Conservation (phyloP, 2,329 filamentous ascomycete species). For the Moelleriella libera region DNA sequence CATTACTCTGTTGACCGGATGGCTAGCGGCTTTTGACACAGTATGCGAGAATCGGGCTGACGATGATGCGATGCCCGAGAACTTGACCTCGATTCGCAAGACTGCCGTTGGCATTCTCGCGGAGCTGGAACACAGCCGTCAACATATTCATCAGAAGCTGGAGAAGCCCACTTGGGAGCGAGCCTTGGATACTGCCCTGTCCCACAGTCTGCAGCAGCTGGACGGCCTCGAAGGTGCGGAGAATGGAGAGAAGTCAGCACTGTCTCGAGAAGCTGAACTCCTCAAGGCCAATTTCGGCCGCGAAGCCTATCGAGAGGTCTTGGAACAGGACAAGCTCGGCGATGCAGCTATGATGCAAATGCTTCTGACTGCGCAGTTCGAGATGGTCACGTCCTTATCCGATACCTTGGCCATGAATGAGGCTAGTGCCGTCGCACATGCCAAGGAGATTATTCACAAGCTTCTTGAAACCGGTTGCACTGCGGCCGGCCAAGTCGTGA, state of each 20-base stretch:
- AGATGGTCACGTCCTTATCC: slow-evolving; percentile 71
- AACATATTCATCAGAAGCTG: slow-evolving; percentile 78
- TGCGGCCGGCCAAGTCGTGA: slow-evolving; percentile 71
- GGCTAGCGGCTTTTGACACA: slow-evolving; percentile 83
- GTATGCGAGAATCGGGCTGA: slow-evolving; percentile 52
- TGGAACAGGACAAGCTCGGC: slow-evolving; percentile 72
- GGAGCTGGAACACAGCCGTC: slow-evolving; percentile 79
- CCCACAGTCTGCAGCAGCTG: slow-evolving; percentile 71
- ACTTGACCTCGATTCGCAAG: slow-evolving; percentile 64
- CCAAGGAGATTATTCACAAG: slow-evolving; percentile 61
- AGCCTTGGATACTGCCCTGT: slow-evolving; percentile 72
- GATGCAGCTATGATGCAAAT: slow-evolving; percentile 70
- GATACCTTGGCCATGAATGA: slow-evolving; percentile 74
- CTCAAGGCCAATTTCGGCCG: slow-evolving; percentile 71
- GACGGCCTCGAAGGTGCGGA: slow-evolving; percentile 38
- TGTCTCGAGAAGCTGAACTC: slow-evolving; percentile 73
- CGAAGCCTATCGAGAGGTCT: slow-evolving; percentile 61
- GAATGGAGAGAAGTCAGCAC: slow-evolving; percentile 48
- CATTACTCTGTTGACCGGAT: slow-evolving; percentile 74
- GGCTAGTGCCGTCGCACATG: slow-evolving; percentile 66
- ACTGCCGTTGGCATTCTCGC: slow-evolving; percentile 77
- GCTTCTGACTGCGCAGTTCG: slow-evolving; percentile 80
- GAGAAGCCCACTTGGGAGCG: slow-evolving; percentile 77
- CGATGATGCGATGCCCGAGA: slow-evolving; percentile 47
- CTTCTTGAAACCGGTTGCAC: slow-evolving; percentile 65